Evolutionary conservation across 345 rosid genomes (phyloP), one percentile per base, ranked within the genome.

Genomic region (Citrus cavaleriei): DNA sequence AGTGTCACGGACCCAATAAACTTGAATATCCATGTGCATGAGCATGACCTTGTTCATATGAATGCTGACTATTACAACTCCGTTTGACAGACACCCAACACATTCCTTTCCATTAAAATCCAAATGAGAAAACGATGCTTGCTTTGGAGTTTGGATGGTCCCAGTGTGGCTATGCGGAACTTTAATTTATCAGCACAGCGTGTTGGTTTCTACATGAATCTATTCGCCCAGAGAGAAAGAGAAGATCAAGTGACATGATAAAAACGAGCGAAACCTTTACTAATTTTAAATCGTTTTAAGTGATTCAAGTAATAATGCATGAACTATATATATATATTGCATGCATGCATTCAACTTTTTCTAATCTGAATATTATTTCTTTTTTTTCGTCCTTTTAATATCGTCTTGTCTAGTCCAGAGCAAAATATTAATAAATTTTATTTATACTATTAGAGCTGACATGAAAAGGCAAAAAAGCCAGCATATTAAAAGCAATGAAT

Each of bases 31-130:
- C 58, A 54, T 54, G 58, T 18, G 51, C 51, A 0, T 12, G 58
- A 54, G 51, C 51, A 0, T 12, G 58, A 54, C 22, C 58, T 16
- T 14, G 37, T 24, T 46, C 9, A 42, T 49, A 10, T 13, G 59
- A 38, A 35, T 25, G 58, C 27, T 0, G 40, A 32, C 2, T 4
- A 13, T 68, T 37, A 68, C 71, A 30, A 22, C 12, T 68, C 25
- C 37, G 55, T 68, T 68, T 68, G 72, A 40, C 55, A n/a, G 54
- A 24, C 55, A 70, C 51, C 57, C 38, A 70, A 8, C 60, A 46
- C 60, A 49, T 68, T 24, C 54, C 19, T n/a, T 70, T 70, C 74
- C 60, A 27, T 70, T 70, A 51, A 68, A 68, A 46, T 68, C 32
- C 72, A 40, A 40, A 18, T 1, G 30, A 40, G 57, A 42, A 68